phyloP scores from a whole-genome alignment of 495 filamentous ascomycete species.

The Penicillium bovifimosum region DNA sequence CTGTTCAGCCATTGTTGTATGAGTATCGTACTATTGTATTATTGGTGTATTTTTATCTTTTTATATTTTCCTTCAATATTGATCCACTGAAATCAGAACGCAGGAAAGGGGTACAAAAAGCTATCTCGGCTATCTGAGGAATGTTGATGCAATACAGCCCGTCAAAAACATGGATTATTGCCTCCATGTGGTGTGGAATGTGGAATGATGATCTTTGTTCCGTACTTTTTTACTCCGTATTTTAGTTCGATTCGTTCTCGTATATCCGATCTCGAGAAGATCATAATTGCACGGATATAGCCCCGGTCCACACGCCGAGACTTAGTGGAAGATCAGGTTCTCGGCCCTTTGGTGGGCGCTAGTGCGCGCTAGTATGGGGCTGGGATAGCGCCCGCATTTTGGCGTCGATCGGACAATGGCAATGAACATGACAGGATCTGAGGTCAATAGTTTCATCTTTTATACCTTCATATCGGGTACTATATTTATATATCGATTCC shows the following conservation, averaged over 20 bases:
- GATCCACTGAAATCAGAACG: too few species aligned
- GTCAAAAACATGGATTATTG: background rate
- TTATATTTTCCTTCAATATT: too few species aligned
- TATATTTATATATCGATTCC: too few species aligned
- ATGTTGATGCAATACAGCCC: too few species aligned
- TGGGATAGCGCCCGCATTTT: background rate
- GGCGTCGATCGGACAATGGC: background rate
- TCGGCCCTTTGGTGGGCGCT: background rate
- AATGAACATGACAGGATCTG: background rate
- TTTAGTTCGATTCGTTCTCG: background rate
- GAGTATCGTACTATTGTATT: too few species aligned
- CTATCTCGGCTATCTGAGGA: too few species aligned
- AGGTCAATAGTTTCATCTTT: too few species aligned
- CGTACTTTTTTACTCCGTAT: too few species aligned
- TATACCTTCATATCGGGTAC: too few species aligned
- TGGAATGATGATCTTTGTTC: too few species aligned
- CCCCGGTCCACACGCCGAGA: background rate
- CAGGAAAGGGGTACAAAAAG: background rate
- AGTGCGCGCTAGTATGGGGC: background rate
- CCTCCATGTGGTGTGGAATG: background rate
- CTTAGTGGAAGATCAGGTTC: background rate
- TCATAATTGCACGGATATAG: background rate
- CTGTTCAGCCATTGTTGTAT: too few species aligned
- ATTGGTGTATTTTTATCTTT: too few species aligned
- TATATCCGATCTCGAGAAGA: background rate